These are phyloP conservation scores for Podospora sp. DNA, from an alignment of 495 filamentous ascomycete genomes.

Conservation along the genomic window DNA sequence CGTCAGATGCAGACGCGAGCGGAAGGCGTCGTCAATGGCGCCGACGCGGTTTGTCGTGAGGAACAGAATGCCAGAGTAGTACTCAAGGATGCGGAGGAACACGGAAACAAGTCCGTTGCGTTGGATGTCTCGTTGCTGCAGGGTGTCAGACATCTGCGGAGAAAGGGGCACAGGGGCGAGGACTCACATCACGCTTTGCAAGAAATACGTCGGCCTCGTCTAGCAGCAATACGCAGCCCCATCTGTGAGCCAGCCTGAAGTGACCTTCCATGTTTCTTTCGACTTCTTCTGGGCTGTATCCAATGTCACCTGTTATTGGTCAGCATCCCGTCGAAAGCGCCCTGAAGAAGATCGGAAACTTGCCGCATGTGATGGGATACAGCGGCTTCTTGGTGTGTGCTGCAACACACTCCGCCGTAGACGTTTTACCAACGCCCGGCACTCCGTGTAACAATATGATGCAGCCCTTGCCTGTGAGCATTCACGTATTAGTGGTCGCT, in stretches of 20 bases:
- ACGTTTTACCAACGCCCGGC: slow-evolving; percentile 49
- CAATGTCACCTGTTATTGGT: slow-evolving; percentile 18
- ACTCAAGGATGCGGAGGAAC: slow-evolving; percentile 61
- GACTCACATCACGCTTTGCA: slow-evolving; percentile 39
- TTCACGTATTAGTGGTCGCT: neutral
- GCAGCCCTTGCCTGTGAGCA: slow-evolving; percentile 42
- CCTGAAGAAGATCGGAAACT: neutral
- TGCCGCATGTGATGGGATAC: slow-evolving; percentile 32
- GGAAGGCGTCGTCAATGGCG: slow-evolving; percentile 58
- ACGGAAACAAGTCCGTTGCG: slow-evolving; percentile 57
- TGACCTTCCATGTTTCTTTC: slow-evolving; percentile 46
- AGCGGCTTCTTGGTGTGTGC: slow-evolving; percentile 26
- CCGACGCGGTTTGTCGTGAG: slow-evolving; percentile 59
- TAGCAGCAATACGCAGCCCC: slow-evolving; percentile 56
- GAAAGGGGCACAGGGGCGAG: too few relatives aligned
- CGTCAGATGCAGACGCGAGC: slow-evolving; percentile 54
- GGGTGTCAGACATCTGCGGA: too few relatives aligned
- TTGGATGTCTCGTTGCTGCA: slow-evolving; percentile 38
- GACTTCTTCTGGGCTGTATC: slow-evolving; percentile 35
- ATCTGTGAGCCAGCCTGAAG: slow-evolving; percentile 46
- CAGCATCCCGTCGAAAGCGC: neutral
- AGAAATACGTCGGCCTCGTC: slow-evolving; percentile 64
- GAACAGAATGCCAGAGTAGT: slow-evolving; percentile 61
- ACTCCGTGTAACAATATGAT: slow-evolving; percentile 51
- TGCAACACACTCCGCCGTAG: slow-evolving; percentile 39